phyloP scores from a whole-genome alignment of 768 basidiomycete genomes.

The Tylopilus felleus region DNA sequence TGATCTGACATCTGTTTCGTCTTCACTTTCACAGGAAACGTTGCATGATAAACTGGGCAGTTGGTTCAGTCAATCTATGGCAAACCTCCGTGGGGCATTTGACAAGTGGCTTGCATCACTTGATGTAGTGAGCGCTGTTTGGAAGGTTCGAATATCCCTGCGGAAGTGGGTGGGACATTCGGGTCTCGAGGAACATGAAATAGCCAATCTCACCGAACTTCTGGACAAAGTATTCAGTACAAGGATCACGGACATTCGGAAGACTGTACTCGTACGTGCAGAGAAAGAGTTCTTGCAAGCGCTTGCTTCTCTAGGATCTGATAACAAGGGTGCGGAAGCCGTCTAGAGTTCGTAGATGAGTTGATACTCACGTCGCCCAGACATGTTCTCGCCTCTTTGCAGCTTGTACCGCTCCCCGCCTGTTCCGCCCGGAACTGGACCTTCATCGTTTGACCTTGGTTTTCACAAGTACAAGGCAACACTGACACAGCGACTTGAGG shows the following conservation, averaged over 20 bases:
- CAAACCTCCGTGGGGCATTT: constrained; percentile 43
- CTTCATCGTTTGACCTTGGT: constrained; percentile 37
- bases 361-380: constrained; percentile 34
- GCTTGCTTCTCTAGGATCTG: constrained; percentile 30
- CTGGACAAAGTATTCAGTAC: constrained; percentile 55
- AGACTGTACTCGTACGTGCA: constrained; percentile 40
- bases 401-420: constrained; percentile 56
- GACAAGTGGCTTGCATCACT: constrained; percentile 59
- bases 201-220: constrained; percentile 36
- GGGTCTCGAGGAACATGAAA: constrained; percentile 48
- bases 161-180: constrained; percentile 45
- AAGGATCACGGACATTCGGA: constrained; percentile 61
- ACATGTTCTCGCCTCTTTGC: constrained; percentile 42
- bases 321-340: constrained; percentile 17
- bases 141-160: constrained; percentile 60
- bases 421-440: constrained; percentile 41
- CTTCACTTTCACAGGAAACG: constrained; percentile 42
- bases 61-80: constrained; percentile 62
- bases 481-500: constrained; percentile 60
- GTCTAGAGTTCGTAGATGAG: not conserved
- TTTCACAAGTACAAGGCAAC: constrained; percentile 62
- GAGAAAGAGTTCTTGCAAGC: constrained; percentile 44
- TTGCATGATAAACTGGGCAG: constrained; percentile 47
- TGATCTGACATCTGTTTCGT: constrained; percentile 59
- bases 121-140: constrained; percentile 61